A percentile compares a stretch with the other conserved stretches of the same genome.
Conservation (phyloP, 345 rosid species). For the rapeseed (Brassica napus) region Da-Ae NC_063448.1:51549501-51550000, state of each 20-base stretch:
- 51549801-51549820: background rate
- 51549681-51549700: background rate
- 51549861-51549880: constrained; percentile 28
- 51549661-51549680: background rate
- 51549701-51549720: background rate
- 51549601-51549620: background rate
- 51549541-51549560: background rate
- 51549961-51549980: background rate
- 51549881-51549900: constrained; percentile 38
- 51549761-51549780: constrained; percentile 11
- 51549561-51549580: background rate
- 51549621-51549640: background rate
- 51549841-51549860: constrained; percentile 29
- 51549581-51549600: background rate
- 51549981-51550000: background rate
- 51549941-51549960: background rate
- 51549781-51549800: constrained; percentile 28
- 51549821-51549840: constrained; percentile 33
- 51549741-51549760: constrained; percentile 41
- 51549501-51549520: background rate
- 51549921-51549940: constrained; percentile 1
- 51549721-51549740: constrained; percentile 21
- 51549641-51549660: background rate
- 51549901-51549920: constrained; percentile 13
- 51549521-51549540: background rate